These are phyloP conservation scores for Monilinia polystroma DNA, from an alignment of 2,329 filamentous ascomycete species.

Conservation along the genomic window DNA sequence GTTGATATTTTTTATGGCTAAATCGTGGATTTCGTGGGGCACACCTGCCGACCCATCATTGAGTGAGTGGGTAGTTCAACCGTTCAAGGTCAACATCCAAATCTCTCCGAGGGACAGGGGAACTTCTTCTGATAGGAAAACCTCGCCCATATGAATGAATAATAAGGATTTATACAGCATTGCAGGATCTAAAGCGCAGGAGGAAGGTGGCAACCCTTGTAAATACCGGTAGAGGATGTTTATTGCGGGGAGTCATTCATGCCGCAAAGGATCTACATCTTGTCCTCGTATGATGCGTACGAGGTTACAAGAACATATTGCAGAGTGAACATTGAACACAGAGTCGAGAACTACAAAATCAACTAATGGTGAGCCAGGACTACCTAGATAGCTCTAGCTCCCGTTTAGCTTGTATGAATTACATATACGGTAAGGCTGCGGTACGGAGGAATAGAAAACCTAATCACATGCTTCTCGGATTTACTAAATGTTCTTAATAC, in stretches of 20 bases:
- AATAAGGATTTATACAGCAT: not conserved
- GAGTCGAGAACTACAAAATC: not conserved
- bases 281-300: not conserved
- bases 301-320: too few species aligned
- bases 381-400: too few species aligned
- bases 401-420: too few species aligned
- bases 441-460: too few species aligned
- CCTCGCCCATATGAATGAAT: not conserved
- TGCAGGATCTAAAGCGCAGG: conserved; percentile 12
- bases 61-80: not conserved
- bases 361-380: not conserved
- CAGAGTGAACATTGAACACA: too few species aligned
- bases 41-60: not conserved
- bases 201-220: not conserved
- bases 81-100: not conserved
- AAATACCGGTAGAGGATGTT: not conserved
- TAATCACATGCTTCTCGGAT: too few species aligned
- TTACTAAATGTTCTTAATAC: too few species aligned
- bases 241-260: conserved; percentile 1
- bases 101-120: not conserved
- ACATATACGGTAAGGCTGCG: too few species aligned
- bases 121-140: not conserved
- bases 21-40: conserved; percentile 9
- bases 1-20: not conserved
- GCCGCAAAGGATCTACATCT: not conserved